These are phyloP conservation scores for Beauveria bassiana DNA, from an alignment of 2,329 filamentous ascomycete genomes.

Conservation along the genomic window DNA sequence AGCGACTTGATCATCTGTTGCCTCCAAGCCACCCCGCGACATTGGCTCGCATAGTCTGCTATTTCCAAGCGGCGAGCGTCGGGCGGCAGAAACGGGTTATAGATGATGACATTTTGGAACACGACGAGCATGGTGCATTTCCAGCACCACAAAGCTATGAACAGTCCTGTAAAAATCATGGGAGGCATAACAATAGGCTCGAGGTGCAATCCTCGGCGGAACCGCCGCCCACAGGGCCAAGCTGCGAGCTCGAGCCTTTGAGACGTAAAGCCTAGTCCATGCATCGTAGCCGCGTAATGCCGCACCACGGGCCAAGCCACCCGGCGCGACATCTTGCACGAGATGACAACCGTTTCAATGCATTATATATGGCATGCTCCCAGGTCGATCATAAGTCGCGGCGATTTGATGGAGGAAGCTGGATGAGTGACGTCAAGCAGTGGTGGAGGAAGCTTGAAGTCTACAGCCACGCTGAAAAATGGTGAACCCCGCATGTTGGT, in stretches of 20 bases:
- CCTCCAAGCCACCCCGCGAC: conserved; percentile 57
- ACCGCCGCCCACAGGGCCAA: background rate
- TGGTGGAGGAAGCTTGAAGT: background rate
- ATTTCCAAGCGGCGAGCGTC: conserved; percentile 62
- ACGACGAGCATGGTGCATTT: conserved; percentile 67
- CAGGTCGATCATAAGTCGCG: background rate
- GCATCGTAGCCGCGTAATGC: background rate
- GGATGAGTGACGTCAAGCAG: background rate
- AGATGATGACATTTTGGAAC: conserved; percentile 77
- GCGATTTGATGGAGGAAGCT: background rate
- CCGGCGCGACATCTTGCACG: background rate
- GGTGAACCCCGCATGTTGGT: background rate
- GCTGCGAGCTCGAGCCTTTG: background rate
- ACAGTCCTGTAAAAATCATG: conserved; percentile 55
- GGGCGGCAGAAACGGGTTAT: conserved; percentile 69
- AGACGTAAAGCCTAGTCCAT: background rate
- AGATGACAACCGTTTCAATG: background rate
- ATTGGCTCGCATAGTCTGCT: conserved; percentile 51
- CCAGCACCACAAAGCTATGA: conserved; percentile 56
- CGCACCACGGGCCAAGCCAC: background rate
- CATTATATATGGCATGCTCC: background rate
- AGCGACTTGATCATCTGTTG: conserved; percentile 51
- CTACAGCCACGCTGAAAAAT: background rate
- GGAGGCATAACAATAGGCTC: conserved; percentile 52
- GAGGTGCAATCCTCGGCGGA: conserved; percentile 21